A percentile compares a stretch with the other conserved stretches of the same genome.
phyloP scores from a whole-genome alignment of 768 basidiomycete genomes.

The Xerocomellus amylosporus region DNA sequence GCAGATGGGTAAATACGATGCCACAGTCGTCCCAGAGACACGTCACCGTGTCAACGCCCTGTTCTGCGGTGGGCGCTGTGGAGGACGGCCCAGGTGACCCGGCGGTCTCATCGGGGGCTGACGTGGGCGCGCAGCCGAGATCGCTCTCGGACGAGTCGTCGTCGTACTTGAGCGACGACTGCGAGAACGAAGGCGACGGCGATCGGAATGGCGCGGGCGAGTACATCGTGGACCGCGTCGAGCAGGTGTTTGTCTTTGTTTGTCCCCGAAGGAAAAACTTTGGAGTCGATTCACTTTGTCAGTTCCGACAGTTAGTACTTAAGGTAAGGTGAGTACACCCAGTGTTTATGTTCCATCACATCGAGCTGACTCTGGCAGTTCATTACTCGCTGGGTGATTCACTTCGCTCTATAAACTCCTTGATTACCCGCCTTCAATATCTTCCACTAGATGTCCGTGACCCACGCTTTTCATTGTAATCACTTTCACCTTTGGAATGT shows the following conservation, averaged over 20 bases:
- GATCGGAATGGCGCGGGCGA: slow-evolving; percentile 41
- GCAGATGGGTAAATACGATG: slow-evolving; percentile 66
- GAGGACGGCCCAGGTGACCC: slow-evolving; percentile 24
- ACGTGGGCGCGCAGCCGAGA: slow-evolving; percentile 7
- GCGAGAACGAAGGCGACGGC: slow-evolving; percentile 40
- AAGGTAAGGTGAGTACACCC: neutral
- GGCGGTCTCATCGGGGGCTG: slow-evolving; percentile 15
- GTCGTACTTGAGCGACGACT: slow-evolving; percentile 28
- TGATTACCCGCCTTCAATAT: slow-evolving; percentile 2
- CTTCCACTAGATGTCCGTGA: slow-evolving; percentile 6
- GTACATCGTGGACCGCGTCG: slow-evolving; percentile 30
- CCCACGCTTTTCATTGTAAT: neutral
- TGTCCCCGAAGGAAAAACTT: neutral
- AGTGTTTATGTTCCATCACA: too few species aligned
- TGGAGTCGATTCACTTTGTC: neutral
- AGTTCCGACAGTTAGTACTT: neutral
- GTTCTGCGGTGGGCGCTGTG: slow-evolving; percentile 17
- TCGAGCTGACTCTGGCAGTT: neutral
- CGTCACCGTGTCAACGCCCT: slow-evolving; percentile 55
- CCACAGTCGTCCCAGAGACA: slow-evolving; percentile 88
- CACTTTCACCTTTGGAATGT: neutral
- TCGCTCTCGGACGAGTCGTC: slow-evolving; percentile 29
- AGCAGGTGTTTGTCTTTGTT: slow-evolving; percentile 21
- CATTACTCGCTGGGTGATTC: neutral
- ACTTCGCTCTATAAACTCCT: neutral